Conservation (phyloP, 495 filamentous ascomycete species). For the Penicillium maclennaniae region DNA sequence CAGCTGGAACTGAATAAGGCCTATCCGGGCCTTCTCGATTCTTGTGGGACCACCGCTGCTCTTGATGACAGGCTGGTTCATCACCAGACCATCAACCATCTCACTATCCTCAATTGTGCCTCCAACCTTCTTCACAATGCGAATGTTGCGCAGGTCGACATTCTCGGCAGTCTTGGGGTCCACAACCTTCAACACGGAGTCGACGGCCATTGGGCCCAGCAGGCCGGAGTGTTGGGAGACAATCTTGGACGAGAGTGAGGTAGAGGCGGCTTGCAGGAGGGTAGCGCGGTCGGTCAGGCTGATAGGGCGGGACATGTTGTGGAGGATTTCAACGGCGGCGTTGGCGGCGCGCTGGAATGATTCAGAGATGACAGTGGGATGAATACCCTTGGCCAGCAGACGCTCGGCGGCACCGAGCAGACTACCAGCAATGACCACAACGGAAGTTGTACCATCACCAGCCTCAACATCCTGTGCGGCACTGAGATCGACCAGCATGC, state of each 20-base stretch:
- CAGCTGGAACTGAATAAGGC: constrained; percentile 96
- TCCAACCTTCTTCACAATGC: constrained; percentile 96
- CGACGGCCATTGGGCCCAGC: constrained; percentile 93
- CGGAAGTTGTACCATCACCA: constrained; percentile 96
- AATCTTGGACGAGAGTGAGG: constrained; percentile 97
- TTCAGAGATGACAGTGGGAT: constrained; percentile 96
- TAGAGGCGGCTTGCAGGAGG: constrained; percentile 93
- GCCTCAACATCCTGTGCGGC: constrained; percentile 98
- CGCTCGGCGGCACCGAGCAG: constrained; percentile 90
- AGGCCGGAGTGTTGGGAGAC: constrained; percentile 92
- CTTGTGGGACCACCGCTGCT: constrained; percentile 83
- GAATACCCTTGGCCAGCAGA: constrained; percentile 86
- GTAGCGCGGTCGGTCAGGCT: constrained; percentile 81
- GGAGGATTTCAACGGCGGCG: constrained; percentile 81
- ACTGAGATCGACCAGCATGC: constrained; percentile 97
- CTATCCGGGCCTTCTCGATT: constrained; percentile 97
- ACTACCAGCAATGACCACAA: constrained; percentile 95
- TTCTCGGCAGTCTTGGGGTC: constrained; percentile 94
- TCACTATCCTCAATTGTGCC: constrained; percentile 98
- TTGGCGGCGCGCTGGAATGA: constrained; percentile 92
- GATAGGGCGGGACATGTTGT: constrained; percentile 94
- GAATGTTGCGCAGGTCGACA: constrained; percentile 91
- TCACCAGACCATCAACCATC: constrained; percentile 90
- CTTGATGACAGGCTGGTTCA: constrained; percentile 92
- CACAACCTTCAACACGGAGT: constrained; percentile 91